Evolutionary conservation across 1,284 basidiomycete genomes (phyloP).

Genomic region (Trametes sp.): DNA sequence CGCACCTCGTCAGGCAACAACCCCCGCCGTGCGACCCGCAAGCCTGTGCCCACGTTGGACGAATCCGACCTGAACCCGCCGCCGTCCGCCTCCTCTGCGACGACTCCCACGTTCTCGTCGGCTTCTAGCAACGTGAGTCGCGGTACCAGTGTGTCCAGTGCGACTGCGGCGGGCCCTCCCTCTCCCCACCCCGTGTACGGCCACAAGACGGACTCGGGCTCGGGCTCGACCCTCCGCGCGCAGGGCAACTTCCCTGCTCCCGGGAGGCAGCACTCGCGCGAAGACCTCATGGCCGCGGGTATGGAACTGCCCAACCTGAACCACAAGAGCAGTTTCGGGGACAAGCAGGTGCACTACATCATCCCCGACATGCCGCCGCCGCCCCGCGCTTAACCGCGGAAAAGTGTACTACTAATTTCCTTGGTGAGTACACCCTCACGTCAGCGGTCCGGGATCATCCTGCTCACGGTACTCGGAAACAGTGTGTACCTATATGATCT

Average conservation of each 20-base stretch:
- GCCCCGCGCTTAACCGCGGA: constrained; percentile 20
- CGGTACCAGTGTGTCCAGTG: constrained; percentile 21
- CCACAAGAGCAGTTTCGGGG: constrained; percentile 46
- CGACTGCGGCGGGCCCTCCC: constrained; percentile 2
- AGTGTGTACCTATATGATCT: constrained; percentile 26
- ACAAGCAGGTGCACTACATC: constrained; percentile 44
- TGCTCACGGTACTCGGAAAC: neutral
- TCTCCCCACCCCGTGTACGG: constrained; percentile 19
- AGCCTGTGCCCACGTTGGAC: constrained; percentile 53
- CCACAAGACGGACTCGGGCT: constrained; percentile 25
- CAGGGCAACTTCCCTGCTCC: constrained; percentile 16
- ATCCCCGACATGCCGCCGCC: constrained; percentile 45
- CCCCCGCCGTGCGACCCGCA: constrained; percentile 41
- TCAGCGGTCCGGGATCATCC: neutral
- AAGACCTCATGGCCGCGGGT: constrained; percentile 35
- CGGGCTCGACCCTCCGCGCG: constrained; percentile 25
- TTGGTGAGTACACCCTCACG: neutral
- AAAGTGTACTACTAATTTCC: constrained; percentile 25
- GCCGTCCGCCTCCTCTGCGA: constrained; percentile 41
- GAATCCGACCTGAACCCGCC: constrained; percentile 40
- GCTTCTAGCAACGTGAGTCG: constrained; percentile 11
- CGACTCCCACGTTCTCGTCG: constrained; percentile 6
- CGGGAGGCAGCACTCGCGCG: constrained; percentile 33
- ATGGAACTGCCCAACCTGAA: constrained; percentile 37
- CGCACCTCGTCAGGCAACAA: constrained; percentile 31